Evolutionary conservation across 331 rosid species (phyloP), one percentile per base, ranked within the genome.

Genomic region (Phaseolus coccineus): DNA sequence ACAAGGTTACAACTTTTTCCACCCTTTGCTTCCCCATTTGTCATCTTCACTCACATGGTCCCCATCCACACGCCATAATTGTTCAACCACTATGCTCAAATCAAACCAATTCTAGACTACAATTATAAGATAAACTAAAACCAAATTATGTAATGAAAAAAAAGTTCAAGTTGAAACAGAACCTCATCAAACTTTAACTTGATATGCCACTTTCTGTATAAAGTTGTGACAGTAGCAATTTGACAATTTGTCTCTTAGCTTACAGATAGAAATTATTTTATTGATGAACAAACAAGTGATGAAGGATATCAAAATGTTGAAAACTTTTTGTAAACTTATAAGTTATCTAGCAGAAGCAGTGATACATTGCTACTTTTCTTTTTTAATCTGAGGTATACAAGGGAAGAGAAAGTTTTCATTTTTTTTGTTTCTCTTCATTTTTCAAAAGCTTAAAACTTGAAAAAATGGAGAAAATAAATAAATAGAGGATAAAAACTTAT

Each of bases 11-110:
- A 56, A 39, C 68, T 39, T 55, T 56, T 73, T 14, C 3, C 14
- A 55, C 2, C 25, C 25, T 24, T 37, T 24, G 9, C 16, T 0
- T 22, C 8, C 62, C 53, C 37, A 53, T 16, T 58, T 25, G 57
- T 58, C 50, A 27, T 30, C 59, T 69, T 40, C 46, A 55, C 15
- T 69, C 12, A 55, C 15, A 39, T 73, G 77, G 40, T 73, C 79
- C 57, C 28, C 59, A 58, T 46, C 33, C 57, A 44, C 57, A 59
- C 10, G 8, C 59, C 46, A 59, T 59, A 15, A 42, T 73, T 72
- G 52, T 53, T 12, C 52, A 72, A 22, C 24, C 68, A 40, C 35
- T 73, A 14, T 37, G 37, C 15, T 55, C 13, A 22, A 73, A 55
- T 55, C 77, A 55, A 73, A 3, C 27, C 24, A 14, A 24, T 39